A percentile compares a stretch with the other conserved stretches of the same genome.
These are phyloP conservation scores for Melocanna baccifera DNA, from an alignment of 176 grass and related monocot species.

Conservation along the genomic window DNA sequence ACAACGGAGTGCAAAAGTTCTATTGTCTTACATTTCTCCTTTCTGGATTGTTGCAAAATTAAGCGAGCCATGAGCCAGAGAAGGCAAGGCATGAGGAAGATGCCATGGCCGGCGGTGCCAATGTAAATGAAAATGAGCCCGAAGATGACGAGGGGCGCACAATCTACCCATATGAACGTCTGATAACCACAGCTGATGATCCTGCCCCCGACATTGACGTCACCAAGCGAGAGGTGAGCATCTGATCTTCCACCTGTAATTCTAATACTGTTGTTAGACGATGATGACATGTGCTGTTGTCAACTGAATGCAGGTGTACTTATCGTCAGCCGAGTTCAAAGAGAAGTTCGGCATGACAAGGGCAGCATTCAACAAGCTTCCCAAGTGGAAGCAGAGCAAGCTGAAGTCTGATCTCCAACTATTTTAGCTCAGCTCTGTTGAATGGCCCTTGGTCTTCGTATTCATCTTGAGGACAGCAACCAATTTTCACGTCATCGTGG, in stretches of 20 bases:
- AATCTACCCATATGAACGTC: constrained; percentile 64
- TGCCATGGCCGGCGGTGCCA: neutral
- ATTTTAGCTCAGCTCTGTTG: constrained; percentile 47
- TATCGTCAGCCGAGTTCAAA: constrained; percentile 65
- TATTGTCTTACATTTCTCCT: neutral
- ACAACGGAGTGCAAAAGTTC: neutral
- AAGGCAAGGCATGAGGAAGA: constrained; percentile 49
- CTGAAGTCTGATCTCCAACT: constrained; percentile 63
- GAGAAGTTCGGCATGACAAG: constrained; percentile 72
- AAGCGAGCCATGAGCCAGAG: constrained; percentile 34
- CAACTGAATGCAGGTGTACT: constrained; percentile 50
- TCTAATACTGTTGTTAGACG: neutral
- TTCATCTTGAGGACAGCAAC: neutral
- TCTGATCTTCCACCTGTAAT: neutral
- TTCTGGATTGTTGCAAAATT: constrained; percentile 12
- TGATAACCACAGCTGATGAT: constrained; percentile 49
- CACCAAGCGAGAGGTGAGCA: constrained; percentile 70
- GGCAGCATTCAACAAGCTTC: constrained; percentile 64
- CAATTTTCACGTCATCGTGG: neutral
- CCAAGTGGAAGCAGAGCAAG: constrained; percentile 93
- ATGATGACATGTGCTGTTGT: constrained; percentile 3
- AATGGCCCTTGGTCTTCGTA: neutral
- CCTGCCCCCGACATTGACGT: constrained; percentile 74
- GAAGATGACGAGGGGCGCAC: constrained; percentile 52
- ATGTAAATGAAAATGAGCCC: constrained; percentile 34